phyloP scores from a whole-genome alignment of 305 asterid species.

The Solanum aculeatissimum region DNA sequence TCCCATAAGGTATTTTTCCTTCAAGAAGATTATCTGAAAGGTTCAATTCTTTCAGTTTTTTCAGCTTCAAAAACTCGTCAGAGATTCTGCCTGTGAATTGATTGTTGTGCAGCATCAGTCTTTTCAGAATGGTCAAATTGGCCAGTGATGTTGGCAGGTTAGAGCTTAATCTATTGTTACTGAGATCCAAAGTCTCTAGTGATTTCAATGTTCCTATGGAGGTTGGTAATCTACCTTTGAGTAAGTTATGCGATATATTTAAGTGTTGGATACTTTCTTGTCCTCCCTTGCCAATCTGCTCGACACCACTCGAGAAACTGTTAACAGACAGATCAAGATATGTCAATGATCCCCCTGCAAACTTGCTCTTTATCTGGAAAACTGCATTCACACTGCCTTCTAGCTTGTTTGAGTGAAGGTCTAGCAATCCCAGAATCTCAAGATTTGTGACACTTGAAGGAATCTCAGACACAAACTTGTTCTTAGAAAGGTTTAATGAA shows the following conservation, averaged over 20 bases:
- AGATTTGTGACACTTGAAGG: conserved; percentile 30
- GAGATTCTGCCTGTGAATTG: conserved; percentile 49
- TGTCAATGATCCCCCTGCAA: conserved; percentile 16
- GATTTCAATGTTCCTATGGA: conserved; percentile 21
- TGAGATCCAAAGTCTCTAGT: conserved; percentile 41
- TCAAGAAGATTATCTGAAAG: conserved; percentile 41
- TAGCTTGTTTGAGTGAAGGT: conserved; percentile 48
- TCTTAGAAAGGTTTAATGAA: conserved; percentile 31
- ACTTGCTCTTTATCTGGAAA: conserved; percentile 20
- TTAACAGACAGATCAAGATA: conserved; percentile 43
- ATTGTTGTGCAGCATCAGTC: conserved; percentile 51
- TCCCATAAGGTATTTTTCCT: conserved; percentile 46
- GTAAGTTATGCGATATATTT: conserved; percentile 30
- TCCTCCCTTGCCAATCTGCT: conserved; percentile 20
- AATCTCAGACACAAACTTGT: conserved; percentile 24
- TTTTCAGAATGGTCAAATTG: conserved; percentile 23
- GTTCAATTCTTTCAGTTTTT: conserved; percentile 34
- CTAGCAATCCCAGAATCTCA: conserved; percentile 22
- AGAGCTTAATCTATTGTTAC: conserved; percentile 34
- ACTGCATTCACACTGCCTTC: conserved; percentile 23
- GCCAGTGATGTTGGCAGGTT: conserved; percentile 30
- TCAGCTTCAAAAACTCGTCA: conserved; percentile 24
- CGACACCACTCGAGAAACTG: conserved; percentile 23
- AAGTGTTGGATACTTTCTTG: conserved; percentile 20
- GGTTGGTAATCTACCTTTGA: conserved; percentile 31